Percentiles rank a stretch among this genome's conserved stretches.
Evolutionary conservation across 805 yeast species (phyloP).

Genomic region (Danielia oregonensis): DNA sequence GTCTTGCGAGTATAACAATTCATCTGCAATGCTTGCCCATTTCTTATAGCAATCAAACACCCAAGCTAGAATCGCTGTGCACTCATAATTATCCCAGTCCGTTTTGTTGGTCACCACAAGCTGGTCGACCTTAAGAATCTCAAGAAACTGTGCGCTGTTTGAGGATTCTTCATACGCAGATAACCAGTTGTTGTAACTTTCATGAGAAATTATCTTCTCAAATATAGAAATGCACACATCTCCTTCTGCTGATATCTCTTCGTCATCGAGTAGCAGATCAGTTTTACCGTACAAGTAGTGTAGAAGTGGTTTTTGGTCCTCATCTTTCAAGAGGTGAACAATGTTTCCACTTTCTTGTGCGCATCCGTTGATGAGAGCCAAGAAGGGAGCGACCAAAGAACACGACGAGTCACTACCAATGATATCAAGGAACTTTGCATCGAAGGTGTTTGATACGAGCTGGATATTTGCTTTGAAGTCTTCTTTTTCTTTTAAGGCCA

Average conservation of each 20-base stretch:
- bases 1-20: constrained; percentile 8
- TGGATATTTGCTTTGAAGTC: constrained; percentile 1
- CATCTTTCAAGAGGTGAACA: not conserved
- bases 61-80: constrained; percentile 42
- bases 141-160: not conserved
- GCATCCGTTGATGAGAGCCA: constrained; percentile 3
- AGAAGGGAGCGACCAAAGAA: constrained; percentile 7
- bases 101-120: constrained; percentile 35
- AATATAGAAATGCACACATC: not conserved
- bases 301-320: constrained; percentile 1
- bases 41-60: constrained; percentile 24
- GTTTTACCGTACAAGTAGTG: constrained; percentile 1
- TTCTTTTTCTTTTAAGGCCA: constrained; percentile 2
- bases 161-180: not conserved
- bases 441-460: constrained; percentile 4
- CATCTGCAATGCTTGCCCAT: constrained; percentile 13
- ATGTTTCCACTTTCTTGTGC: not conserved
- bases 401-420: not conserved
- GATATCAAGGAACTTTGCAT: constrained; percentile 1
- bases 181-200: constrained; percentile 2
- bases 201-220: constrained; percentile 6
- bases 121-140: constrained; percentile 20
- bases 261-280: not conserved
- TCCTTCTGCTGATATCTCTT: not conserved
- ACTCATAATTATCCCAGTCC: constrained; percentile 38